phyloP scores from a whole-genome alignment of 192 early-diverging fungal genomes.

The Coemansia sp. region DNA sequence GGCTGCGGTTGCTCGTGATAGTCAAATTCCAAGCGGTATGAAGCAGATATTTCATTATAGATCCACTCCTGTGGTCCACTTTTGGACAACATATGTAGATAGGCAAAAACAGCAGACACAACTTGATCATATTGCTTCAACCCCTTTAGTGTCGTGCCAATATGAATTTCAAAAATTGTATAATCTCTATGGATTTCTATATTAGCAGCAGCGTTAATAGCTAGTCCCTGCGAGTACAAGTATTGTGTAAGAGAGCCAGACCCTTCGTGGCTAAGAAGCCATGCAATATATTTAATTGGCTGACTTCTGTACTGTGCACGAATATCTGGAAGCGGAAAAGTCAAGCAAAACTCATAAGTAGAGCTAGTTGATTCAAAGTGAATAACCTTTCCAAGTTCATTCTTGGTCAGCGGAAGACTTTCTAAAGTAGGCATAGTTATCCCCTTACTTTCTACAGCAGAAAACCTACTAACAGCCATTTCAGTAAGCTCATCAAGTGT shows the following conservation, averaged over 20 bases:
- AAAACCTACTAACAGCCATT: conserved; percentile 78
- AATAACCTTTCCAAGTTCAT: conserved; percentile 68
- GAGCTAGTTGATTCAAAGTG: conserved; percentile 74
- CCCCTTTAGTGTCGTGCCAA: conserved; percentile 16
- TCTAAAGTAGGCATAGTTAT: conserved; percentile 59
- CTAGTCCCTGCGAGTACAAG: conserved; percentile 84
- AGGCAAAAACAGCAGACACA: conserved; percentile 20
- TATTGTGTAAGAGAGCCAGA: conserved; percentile 77
- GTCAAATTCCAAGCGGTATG: too few relatives aligned
- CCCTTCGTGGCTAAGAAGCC: conserved; percentile 80
- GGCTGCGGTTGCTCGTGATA: too few relatives aligned
- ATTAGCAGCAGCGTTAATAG: conserved; percentile 31
- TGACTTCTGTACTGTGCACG: conserved; percentile 49
- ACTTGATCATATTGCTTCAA: conserved; percentile 26
- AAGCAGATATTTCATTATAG: too few relatives aligned
- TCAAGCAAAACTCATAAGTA: conserved; percentile 61
- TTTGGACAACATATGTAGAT: conserved; percentile 19
- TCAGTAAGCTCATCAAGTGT: conserved; percentile 65
- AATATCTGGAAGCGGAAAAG: conserved; percentile 79
- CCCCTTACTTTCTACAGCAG: conserved; percentile 69
- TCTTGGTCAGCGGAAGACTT: conserved; percentile 63
- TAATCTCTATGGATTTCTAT: background rate
- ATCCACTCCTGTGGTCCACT: conserved; percentile 14
- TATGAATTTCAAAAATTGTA: conserved; percentile 13
- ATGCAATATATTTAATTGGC: too few relatives aligned